phyloP scores from a whole-genome alignment of 495 filamentous ascomycete species.

The Poronia punctata region DNA sequence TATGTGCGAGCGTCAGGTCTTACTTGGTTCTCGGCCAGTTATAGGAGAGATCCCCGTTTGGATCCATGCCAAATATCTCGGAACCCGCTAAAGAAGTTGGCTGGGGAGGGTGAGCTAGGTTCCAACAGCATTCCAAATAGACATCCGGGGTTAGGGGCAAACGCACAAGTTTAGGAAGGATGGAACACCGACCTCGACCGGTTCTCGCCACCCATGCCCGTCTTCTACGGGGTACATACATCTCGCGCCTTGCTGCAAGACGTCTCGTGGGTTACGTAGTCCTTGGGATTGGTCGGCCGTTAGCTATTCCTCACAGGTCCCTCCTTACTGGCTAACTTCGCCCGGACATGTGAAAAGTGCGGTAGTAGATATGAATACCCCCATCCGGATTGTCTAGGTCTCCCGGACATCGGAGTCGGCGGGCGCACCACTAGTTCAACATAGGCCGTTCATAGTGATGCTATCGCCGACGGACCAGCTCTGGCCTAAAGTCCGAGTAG shows the following conservation, averaged over 20 bases:
- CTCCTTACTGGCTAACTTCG: too few relatives aligned
- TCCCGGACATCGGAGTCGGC: conserved; percentile 54
- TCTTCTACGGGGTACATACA: conserved; percentile 32
- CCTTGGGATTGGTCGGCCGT: conserved; percentile 10
- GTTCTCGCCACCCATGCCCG: conserved; percentile 33
- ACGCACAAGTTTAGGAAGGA: conserved; percentile 39
- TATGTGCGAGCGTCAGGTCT: conserved; percentile 46
- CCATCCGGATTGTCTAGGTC: conserved; percentile 59
- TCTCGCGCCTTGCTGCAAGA: conserved; percentile 23
- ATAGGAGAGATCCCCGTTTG: conserved; percentile 38
- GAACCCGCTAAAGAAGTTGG: conserved; percentile 44
- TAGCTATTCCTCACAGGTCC: conserved; percentile 23
- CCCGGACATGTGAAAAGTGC: conserved; percentile 49
- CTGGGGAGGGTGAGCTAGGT: conserved; percentile 22
- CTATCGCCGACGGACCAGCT: conserved; percentile 41
- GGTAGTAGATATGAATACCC: conserved; percentile 51
- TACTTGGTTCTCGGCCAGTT: conserved; percentile 41
- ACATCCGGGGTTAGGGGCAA: too few relatives aligned
- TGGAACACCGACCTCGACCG: conserved; percentile 47
- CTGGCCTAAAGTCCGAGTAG: conserved; percentile 26
- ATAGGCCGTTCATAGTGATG: conserved; percentile 42
- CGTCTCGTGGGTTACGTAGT: conserved; percentile 7
- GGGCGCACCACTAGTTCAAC: conserved; percentile 35
- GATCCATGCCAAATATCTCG: conserved; percentile 43
- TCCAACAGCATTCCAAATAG: neutral